Evolutionary conservation across 768 basidiomycete species (phyloP).

Genomic region (Pilatotrama ljubarskyi): DNA sequence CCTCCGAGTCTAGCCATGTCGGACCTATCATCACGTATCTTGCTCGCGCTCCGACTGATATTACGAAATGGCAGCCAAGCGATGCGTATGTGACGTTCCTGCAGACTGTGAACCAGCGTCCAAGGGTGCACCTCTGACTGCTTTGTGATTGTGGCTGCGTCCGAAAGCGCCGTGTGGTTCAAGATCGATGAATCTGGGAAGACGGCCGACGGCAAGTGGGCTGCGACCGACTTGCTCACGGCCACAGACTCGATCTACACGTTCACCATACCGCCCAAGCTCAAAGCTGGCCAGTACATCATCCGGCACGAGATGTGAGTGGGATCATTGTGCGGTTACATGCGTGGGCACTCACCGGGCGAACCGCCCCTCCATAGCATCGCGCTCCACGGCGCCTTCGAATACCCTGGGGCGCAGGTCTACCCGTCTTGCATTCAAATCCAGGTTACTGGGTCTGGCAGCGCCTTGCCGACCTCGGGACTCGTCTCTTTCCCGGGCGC

Average conservation of each 20-base stretch:
- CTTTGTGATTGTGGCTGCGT: background rate
- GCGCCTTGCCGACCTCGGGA: slow-evolving; percentile 39
- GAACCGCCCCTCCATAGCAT: slow-evolving; percentile 33
- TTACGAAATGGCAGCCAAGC: slow-evolving; percentile 45
- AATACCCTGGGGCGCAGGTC: slow-evolving; percentile 45
- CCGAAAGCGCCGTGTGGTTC: slow-evolving; percentile 49
- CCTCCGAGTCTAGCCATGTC: slow-evolving; percentile 5
- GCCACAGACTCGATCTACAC: slow-evolving; percentile 44
- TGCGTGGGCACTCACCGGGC: background rate
- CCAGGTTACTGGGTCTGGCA: slow-evolving; percentile 47
- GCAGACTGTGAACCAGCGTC: no score
- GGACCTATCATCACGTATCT: slow-evolving; percentile 50
- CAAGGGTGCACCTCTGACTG: no score
- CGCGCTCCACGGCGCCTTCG: slow-evolving; percentile 41
- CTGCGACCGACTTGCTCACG: slow-evolving; percentile 41
- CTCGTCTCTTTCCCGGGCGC: slow-evolving; percentile 53
- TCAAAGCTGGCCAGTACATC: slow-evolving; percentile 50
- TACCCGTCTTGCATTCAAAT: slow-evolving; percentile 51
- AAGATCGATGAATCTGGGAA: slow-evolving; percentile 51
- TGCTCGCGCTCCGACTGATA: slow-evolving; percentile 46
- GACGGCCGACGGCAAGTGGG: slow-evolving; percentile 45
- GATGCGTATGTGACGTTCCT: slow-evolving; percentile 32
- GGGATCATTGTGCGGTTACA: background rate
- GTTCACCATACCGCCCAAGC: slow-evolving; percentile 47
- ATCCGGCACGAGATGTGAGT: slow-evolving; percentile 49